Percentiles rank a stretch among this genome's conserved stretches.
phyloP scores from a whole-genome alignment of 2,329 filamentous ascomycete genomes.

The Alternaria sp. region DNA sequence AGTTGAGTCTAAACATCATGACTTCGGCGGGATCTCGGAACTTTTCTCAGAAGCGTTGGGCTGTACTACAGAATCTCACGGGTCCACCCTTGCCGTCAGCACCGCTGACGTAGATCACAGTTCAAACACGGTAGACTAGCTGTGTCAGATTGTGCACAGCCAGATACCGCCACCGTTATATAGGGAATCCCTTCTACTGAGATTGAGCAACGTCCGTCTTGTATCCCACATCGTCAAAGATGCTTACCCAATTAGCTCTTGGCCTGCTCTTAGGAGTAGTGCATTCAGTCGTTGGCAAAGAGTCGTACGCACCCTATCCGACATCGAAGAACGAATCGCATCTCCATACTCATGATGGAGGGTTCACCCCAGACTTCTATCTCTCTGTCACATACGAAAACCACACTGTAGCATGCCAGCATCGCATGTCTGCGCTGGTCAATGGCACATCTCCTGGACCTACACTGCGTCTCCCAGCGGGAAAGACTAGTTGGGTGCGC shows the following conservation, averaged over 20 bases:
- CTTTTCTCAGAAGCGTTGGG: background rate
- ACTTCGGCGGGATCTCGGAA: background rate
- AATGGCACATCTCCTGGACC: slow-evolving; percentile 66
- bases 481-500: slow-evolving; percentile 62
- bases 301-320: background rate
- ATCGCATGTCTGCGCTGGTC: slow-evolving; percentile 59
- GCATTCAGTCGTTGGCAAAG: background rate
- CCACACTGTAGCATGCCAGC: slow-evolving; percentile 58
- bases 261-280: slow-evolving; percentile 6
- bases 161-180: slow-evolving; percentile 3
- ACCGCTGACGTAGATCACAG: slow-evolving; percentile 2
- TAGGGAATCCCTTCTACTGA: background rate
- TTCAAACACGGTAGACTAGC: background rate
- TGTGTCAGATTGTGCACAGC: slow-evolving; percentile 4
- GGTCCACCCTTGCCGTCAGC: slow-evolving; percentile 4
- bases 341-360: slow-evolving; percentile 11
- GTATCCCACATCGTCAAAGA: background rate
- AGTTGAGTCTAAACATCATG: background rate
- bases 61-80: background rate
- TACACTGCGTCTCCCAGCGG: slow-evolving; percentile 57
- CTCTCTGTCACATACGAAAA: slow-evolving; percentile 57
- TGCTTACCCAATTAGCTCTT: slow-evolving; percentile 1
- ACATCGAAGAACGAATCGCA: background rate
- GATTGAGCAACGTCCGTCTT: background rate
- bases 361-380: slow-evolving; percentile 56